Percentiles rank a stretch among this genome's conserved stretches.
Evolutionary conservation across 129 eudicot species (phyloP).

Genomic region (Lactuca sativa): DNA sequence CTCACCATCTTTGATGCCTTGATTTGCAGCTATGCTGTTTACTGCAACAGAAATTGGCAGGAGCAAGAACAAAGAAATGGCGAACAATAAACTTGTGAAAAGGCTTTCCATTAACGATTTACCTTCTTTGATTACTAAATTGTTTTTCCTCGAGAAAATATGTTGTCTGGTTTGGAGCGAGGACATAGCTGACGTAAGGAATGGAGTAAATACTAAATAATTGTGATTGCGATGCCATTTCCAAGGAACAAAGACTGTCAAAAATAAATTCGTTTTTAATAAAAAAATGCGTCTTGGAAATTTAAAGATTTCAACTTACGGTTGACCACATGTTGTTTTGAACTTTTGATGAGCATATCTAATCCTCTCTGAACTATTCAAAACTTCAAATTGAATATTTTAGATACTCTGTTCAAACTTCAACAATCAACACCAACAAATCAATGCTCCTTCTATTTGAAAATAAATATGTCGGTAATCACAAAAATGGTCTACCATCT

Average conservation of each 20-base stretch:
- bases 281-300: background rate
- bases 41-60: conserved; percentile 9
- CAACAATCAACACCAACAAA: no score
- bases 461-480: no score
- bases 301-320: no score
- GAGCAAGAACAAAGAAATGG: background rate
- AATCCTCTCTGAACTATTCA: no score
- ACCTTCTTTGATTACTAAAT: background rate
- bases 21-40: conserved; percentile 8
- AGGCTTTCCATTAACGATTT: background rate
- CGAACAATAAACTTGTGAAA: background rate
- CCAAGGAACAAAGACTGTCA: background rate
- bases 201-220: no score
- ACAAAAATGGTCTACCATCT: no score
- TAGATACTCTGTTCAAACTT: no score
- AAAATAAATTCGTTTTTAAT: no score
- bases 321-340: background rate
- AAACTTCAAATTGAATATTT: no score
- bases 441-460: no score
- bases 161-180: background rate
- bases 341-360: background rate
- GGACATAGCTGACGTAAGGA: background rate
- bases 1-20: conserved; percentile 12
- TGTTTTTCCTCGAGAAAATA: background rate
- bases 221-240: background rate